These are phyloP conservation scores for Angophora floribunda DNA, from an alignment of 345 rosid genomes.

Conservation along the genomic window DNA sequence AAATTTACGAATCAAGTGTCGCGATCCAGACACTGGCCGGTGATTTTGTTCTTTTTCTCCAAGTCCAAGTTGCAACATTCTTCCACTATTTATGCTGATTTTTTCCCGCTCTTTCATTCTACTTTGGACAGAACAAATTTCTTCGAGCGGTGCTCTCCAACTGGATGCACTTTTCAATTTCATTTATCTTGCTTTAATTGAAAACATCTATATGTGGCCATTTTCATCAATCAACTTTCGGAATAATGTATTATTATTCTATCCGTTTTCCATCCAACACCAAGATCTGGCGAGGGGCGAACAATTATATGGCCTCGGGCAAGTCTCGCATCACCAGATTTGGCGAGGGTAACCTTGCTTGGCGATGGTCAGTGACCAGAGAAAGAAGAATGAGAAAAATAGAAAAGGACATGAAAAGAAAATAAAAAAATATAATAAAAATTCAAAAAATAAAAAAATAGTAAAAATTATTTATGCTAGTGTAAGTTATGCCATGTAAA, in stretches of 20 bases:
- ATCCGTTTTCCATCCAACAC: background rate
- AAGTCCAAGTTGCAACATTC: background rate
- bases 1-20: background rate
- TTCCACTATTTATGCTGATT: background rate
- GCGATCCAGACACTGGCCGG: background rate
- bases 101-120: background rate
- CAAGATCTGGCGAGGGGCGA: background rate
- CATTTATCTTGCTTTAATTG: background rate
- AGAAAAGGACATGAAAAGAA: background rate
- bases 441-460: too few species aligned
- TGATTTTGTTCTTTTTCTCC: background rate
- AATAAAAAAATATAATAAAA: too few species aligned
- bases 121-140: background rate
- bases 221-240: background rate
- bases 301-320: background rate
- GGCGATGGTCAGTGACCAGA: too few species aligned
- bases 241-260: background rate
- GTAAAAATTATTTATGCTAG: too few species aligned
- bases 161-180: background rate
- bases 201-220: background rate
- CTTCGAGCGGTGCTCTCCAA: background rate
- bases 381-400: too few species aligned
- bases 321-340: background rate
- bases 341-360: background rate
- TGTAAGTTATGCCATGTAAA: rapidly evolving